Conservation (phyloP, 805 yeast species). For the Lipomyces spencermartinsiae region DNA sequence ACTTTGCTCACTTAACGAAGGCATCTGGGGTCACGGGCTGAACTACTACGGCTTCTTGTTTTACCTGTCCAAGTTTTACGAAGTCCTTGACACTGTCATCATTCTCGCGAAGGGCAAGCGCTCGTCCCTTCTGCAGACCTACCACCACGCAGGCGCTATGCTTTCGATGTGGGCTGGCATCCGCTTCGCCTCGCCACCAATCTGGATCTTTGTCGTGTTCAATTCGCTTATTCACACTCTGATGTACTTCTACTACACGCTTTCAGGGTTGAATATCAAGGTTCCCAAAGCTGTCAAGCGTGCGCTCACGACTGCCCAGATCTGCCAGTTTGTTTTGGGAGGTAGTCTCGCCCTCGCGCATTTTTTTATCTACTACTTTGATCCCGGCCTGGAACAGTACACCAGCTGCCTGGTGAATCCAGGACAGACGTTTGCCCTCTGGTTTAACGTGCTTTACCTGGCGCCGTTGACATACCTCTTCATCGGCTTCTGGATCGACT, state of each 20-base stretch:
- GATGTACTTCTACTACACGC: slow-evolving; percentile 73
- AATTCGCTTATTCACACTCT: slow-evolving; percentile 78
- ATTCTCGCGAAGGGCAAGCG: slow-evolving; percentile 72
- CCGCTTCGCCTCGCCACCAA: slow-evolving; percentile 72
- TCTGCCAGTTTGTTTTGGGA: slow-evolving; percentile 70
- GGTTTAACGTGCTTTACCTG: slow-evolving; percentile 67
- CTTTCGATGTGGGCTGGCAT: slow-evolving; percentile 83
- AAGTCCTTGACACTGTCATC: slow-evolving; percentile 70
- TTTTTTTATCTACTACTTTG: slow-evolving; percentile 64
- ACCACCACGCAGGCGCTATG: slow-evolving; percentile 83
- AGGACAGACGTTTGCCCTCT: slow-evolving; percentile 67
- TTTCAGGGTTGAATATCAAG: slow-evolving; percentile 62
- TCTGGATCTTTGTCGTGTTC: slow-evolving; percentile 81
- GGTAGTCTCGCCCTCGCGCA: slow-evolving; percentile 72
- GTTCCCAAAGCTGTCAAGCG: slow-evolving; percentile 66
- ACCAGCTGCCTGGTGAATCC: slow-evolving; percentile 61
- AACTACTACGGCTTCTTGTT: slow-evolving; percentile 68
- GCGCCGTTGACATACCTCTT: slow-evolving; percentile 52
- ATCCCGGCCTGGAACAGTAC: slow-evolving; percentile 52
- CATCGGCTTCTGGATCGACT: slow-evolving; percentile 36
- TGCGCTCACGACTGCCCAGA: slow-evolving; percentile 68
- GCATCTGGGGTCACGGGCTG: slow-evolving; percentile 63
- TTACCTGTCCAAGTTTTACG: slow-evolving; percentile 73
- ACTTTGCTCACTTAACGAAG: slow-evolving; percentile 64
- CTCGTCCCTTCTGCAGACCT: slow-evolving; percentile 69